Base-by-base conservation (phyloP, 176 grass and related monocot genomes). In the Cymbopogon citratus region DNA sequence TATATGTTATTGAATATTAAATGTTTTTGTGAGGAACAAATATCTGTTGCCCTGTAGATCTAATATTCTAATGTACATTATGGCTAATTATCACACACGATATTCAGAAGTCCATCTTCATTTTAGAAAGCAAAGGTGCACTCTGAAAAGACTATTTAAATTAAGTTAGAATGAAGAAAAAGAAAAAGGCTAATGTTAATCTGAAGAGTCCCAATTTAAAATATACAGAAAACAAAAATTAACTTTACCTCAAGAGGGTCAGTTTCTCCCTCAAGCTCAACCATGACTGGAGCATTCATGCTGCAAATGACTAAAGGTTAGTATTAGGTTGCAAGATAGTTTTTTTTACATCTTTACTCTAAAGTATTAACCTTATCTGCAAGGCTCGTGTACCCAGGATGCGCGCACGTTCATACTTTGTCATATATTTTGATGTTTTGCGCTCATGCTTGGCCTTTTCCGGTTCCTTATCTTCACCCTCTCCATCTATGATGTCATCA, bases 241-340 rank as follows among this genome's bases (percentile, higher is more conserved):
- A 51, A 56, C 44, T 73, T 81, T 87, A 94, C 90, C 95, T 98
- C 95, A 51, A 98, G 76, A 48, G 95, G 94, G 84, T 97, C 91
- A 80, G 91, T 97, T 89, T 97, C 91, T 16, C 95, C 92, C 75
- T 94, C 92, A 71, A 98, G 90, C 79, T 98, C 92, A 64, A 98
- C 92, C 95, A 97, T 92, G 21, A 98, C 90, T 59, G 95, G 95
- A 73, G 95, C 95, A 86, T 98, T 98, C 95, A 98, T 98, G 71
- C 95, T 97, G 74, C 48, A 66, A 61, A 87, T 77, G 19, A 56
- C 46, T 7, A 38, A 38, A 38, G 5, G 36, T 38, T 38, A 38
- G 36, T 38, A 7, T 38, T 38, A 38, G 36, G 36, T 38, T 38
- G 36, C 5, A 38, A 38, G 36, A 38, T 38, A 38, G 36, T 6